Evolutionary conservation across 2,329 filamentous ascomycete species (phyloP), one percentile per base, ranked within the genome.

Genomic region (Curvularia spicifera): DNA sequence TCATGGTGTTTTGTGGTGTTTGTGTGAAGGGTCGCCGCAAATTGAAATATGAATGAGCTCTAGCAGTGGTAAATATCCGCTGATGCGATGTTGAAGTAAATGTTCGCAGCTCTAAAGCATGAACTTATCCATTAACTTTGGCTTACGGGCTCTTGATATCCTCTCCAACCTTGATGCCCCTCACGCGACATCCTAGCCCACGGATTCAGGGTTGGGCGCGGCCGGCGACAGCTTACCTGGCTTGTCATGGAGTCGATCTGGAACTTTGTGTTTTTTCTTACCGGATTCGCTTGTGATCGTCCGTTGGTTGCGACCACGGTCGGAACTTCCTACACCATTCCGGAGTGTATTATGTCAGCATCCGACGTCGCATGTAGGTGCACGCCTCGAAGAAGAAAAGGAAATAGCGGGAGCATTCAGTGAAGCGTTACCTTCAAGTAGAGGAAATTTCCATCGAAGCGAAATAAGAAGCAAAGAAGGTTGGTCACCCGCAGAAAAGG

Each of bases 271-370:
- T 43, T 43, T 20, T 43, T 26, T 43, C 40, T 43, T 43, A 26
- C 40, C 40, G 40, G 40, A 43, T 24, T 43, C 22, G 22, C 40
- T 43, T 26, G 40, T 22, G 40, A 43, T 43, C 22, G 40, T 12
- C 40, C 40, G 40, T 43, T 43, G 22, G 40, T 43, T 43, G 40
- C 22, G 22, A 43, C 40, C 40, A 43, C 40, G 20, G 12, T 28
- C 40, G 40, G 40, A 43, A 43, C 10, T 43, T 43, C 40, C 40
- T 43, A 43, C 40, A 26, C 22, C 40, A 43, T 43, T 43, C 40
- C 40, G 40, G 22, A 28, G 22, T 43, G 13, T 28, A 43, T 43
- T n/a, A 43, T 43, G 22, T 43, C 40, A 43, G 40, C 40, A 28
- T 26, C 40, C 40, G 40, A 8, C 12, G 40, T n/a, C 20, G 12